Evolutionary conservation across 1,284 basidiomycete genomes (phyloP).

Genomic region (Chalciporus piperatoides): DNA sequence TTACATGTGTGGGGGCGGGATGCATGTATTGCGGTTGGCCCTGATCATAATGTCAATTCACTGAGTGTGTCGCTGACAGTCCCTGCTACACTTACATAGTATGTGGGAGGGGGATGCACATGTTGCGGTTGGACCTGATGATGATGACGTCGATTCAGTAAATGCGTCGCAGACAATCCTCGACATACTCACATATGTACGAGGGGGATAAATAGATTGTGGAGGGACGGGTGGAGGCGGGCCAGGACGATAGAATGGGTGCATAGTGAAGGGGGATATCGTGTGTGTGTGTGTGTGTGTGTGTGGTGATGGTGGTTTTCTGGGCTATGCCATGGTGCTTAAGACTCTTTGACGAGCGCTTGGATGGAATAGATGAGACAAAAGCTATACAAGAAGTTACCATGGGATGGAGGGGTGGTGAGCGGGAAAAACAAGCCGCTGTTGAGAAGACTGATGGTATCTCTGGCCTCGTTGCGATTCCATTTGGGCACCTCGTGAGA

Average conservation of each 20-base stretch:
- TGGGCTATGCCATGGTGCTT: conserved; percentile 1
- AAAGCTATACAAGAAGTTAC: background rate
- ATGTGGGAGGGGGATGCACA: too few relatives aligned
- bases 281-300: too few relatives aligned
- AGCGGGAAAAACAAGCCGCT: conserved; percentile 8
- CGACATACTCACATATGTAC: background rate
- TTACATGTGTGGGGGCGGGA: too few relatives aligned
- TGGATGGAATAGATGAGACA: conserved; percentile 1
- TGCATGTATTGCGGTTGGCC: too few relatives aligned
- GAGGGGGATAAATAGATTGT: background rate
- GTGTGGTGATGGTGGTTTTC: too few relatives aligned
- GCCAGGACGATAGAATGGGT: background rate
- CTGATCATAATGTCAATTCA: too few relatives aligned
- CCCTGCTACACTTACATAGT: too few relatives aligned
- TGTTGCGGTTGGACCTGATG: too few relatives aligned
- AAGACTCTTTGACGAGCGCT: conserved; percentile 4
- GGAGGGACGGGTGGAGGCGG: background rate
- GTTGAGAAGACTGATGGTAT: background rate
- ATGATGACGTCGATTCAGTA: background rate
- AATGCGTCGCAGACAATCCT: background rate
- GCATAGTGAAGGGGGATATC: conserved; percentile 4
- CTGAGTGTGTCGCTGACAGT: too few relatives aligned
- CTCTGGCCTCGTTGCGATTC: background rate
- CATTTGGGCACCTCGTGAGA: background rate
- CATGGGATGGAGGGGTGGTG: conserved; percentile 3